A percentile compares a stretch with the other conserved stretches of the same genome.
phyloP scores from a whole-genome alignment of 2,329 filamentous ascomycete species.

The Microascus cirrosus region DNA sequence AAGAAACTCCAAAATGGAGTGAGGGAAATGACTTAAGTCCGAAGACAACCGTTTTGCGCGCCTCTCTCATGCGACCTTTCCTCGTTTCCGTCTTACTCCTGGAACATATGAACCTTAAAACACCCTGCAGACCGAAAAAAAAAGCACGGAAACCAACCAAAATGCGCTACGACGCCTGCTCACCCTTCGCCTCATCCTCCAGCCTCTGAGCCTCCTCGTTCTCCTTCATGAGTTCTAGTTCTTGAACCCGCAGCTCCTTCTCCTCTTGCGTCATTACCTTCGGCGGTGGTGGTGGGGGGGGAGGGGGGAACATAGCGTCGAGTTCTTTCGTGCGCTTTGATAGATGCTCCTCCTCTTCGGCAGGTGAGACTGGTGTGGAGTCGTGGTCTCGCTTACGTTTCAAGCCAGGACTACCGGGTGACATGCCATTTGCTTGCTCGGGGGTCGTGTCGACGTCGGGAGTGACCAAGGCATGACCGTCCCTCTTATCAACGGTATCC shows the following conservation, averaged over 20 bases:
- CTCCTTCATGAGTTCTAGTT: constrained; percentile 36
- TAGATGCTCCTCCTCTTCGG: constrained; percentile 5
- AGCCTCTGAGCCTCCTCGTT: constrained; percentile 43
- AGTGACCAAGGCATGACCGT: constrained; percentile 11
- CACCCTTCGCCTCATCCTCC: constrained; percentile 29
- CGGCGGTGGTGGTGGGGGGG: constrained; percentile 35
- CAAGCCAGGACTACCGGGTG: constrained; percentile 15
- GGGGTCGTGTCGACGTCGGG: constrained; percentile 5
- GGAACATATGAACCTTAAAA: neutral
- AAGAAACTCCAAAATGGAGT: neutral
- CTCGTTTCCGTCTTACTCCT: neutral
- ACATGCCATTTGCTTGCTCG: constrained; percentile 11
- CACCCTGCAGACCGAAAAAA: neutral
- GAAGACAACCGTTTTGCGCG: neutral
- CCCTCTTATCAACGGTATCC: constrained; percentile 7
- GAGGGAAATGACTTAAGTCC: neutral
- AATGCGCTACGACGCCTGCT: neutral
- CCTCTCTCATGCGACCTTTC: neutral
- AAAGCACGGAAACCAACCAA: neutral
- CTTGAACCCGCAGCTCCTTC: constrained; percentile 34
- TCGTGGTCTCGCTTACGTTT: constrained; percentile 56
- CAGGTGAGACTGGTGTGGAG: constrained; percentile 9
- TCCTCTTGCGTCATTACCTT: constrained; percentile 29
- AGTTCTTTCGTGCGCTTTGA: constrained; percentile 40
- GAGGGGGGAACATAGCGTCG: constrained; percentile 30